Conservation (phyloP, 1,284 basidiomycete species). For the Hypsizygus ulmarius region DNA sequence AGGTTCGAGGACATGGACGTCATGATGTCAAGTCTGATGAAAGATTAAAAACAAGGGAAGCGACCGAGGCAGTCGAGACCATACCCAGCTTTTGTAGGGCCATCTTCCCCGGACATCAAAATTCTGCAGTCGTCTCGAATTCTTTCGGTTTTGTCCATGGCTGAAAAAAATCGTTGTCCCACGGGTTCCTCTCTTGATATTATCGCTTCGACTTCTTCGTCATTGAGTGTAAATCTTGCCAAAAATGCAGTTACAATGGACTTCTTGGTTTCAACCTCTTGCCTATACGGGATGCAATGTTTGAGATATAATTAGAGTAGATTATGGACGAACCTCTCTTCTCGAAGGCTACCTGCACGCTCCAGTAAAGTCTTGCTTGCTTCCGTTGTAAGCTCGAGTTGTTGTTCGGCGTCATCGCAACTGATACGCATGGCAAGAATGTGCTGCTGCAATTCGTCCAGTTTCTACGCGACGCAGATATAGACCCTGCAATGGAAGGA, state of each 20-base stretch:
- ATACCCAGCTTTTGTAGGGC: slow-evolving; percentile 79
- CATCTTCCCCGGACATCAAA: slow-evolving; percentile 85
- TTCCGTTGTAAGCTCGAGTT: slow-evolving; percentile 74
- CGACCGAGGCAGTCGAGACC: slow-evolving; percentile 23
- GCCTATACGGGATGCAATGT: slow-evolving; percentile 38
- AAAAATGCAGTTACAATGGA: slow-evolving; percentile 82
- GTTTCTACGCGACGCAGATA: slow-evolving; percentile 53
- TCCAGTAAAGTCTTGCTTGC: slow-evolving; percentile 85
- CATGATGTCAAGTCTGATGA: slow-evolving; percentile 82
- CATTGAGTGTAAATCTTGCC: slow-evolving; percentile 77
- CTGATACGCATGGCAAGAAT: slow-evolving; percentile 76
- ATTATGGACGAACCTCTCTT: slow-evolving; percentile 62
- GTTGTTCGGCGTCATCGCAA: slow-evolving; percentile 80
- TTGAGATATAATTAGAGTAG: background rate
- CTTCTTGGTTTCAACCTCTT: slow-evolving; percentile 67
- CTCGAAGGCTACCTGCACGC: slow-evolving; percentile 78
- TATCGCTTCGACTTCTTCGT: slow-evolving; percentile 72
- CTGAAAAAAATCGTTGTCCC: slow-evolving; percentile 71
- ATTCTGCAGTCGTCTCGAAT: slow-evolving; percentile 86
- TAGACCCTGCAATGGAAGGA: slow-evolving; percentile 1
- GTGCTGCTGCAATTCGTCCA: slow-evolving; percentile 73
- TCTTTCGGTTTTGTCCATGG: slow-evolving; percentile 83
- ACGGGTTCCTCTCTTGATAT: slow-evolving; percentile 78
- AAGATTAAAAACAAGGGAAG: background rate
- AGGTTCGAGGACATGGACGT: slow-evolving; percentile 76